Evolutionary conservation across 2,329 filamentous ascomycete species (phyloP).

Genomic region (Colletotrichum euphorbiae): DNA sequence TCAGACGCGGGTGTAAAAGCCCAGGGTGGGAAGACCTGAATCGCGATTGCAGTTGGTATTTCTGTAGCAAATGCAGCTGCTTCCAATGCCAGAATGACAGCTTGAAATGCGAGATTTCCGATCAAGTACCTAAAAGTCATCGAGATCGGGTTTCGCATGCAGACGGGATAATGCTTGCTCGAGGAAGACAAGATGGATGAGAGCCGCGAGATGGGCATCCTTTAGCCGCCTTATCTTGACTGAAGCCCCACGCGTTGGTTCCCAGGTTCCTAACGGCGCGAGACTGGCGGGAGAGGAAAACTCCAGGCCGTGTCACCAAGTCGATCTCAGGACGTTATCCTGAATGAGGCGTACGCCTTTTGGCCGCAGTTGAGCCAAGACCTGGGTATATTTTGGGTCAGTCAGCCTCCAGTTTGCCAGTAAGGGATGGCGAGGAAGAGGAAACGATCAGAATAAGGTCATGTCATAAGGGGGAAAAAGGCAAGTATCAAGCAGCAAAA

Average conservation of each 20-base stretch:
- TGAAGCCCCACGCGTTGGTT: not conserved
- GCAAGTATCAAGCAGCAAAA: constrained; percentile 7
- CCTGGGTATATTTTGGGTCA: not conserved
- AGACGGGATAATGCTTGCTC: constrained; percentile 34
- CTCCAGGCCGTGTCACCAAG: no score
- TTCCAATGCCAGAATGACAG: no score
- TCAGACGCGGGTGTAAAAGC: no score
- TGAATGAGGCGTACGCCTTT: not conserved
- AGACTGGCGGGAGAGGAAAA: not conserved
- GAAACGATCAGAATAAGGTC: not conserved
- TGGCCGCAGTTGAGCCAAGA: not conserved
- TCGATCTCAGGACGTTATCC: not conserved
- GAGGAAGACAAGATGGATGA: constrained; percentile 15
- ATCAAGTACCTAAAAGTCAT: not conserved
- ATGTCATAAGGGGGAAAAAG: not conserved
- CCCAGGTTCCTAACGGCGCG: not conserved
- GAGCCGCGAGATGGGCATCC: constrained; percentile 11
- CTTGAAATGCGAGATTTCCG: no score
- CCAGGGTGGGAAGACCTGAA: no score
- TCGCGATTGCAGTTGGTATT: no score
- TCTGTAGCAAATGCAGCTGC: no score
- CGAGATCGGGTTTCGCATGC: constrained; percentile 9
- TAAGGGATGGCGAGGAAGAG: not conserved
- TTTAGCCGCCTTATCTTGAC: not conserved
- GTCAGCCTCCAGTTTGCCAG: no score